Evolutionary conservation across 2,329 filamentous ascomycete species (phyloP), one percentile per base, ranked within the genome.

Genomic region (Arthroderma sp.): DNA sequence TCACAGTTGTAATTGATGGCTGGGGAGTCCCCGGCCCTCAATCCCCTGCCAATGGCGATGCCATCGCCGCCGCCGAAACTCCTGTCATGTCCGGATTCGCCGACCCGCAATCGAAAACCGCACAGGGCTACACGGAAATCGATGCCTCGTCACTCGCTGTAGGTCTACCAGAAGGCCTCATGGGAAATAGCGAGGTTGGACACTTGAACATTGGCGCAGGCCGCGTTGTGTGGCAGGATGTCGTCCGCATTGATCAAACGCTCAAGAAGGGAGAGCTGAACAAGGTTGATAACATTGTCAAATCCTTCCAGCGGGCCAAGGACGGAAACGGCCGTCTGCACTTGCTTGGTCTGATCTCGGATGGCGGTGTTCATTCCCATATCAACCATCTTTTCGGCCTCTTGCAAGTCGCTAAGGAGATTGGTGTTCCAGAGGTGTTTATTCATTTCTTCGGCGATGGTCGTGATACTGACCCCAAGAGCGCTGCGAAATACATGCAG

Each of bases 371-470:
- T 48, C 91, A 98, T 74, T 80, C 87, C 53, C 93, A 98, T 72
- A 93, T 95, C 71, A 82, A 83, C 51, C 91, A 98, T 66, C 75
- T 98, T 48, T 84, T 91, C 60, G 82, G 80, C 46, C 78, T 98
- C 33, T 77, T 98, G 53, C 78, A 83, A 65, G 84, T 91, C 33
- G 91, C 91, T 60, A 95, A 95, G 75, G 81, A 85, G 57, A 80
- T 85, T 59, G 79, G 78, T 40, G 78, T 98, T 31, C 86, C 88
- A 55, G 74, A 96, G 58, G 88, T 98, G 57, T 96, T 83, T 72
- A 93, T 98, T 61, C 91, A 98, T 76, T 96, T 96, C 78, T 96
- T 98, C 62, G 91, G 86, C 52, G 91, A 98, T 68, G 91, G 91
- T 56, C 85, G 91, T 64, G 91, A 98, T 63, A 96, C 89, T 53